These are phyloP conservation scores for Amaranthus tricolor DNA, from an alignment of 179 eudicot species.

Conservation along the genomic window DNA sequence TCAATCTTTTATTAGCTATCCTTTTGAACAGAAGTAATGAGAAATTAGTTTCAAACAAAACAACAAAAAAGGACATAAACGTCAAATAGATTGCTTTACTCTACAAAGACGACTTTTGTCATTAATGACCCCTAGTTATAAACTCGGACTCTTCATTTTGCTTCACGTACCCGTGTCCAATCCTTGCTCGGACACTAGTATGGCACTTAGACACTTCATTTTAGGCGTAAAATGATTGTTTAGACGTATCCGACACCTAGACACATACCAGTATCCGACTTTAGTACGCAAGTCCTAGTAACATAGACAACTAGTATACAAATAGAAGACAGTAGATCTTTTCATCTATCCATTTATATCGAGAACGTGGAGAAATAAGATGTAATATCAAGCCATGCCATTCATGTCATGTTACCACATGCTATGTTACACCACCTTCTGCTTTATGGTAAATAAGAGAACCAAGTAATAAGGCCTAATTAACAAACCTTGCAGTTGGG, in stretches of 20 bases:
- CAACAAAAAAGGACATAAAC: not conserved
- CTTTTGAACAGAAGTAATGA: not conserved
- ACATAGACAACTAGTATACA: not conserved
- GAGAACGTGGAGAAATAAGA: not conserved
- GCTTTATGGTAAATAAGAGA: not conserved
- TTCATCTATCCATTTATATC: not conserved
- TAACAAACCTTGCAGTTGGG: conserved; percentile 80
- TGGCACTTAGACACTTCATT: no score
- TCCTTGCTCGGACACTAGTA: no score
- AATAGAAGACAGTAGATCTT: not conserved
- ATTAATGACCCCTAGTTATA: no score
- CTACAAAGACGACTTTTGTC: no score
- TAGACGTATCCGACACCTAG: no score
- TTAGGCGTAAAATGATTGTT: no score
- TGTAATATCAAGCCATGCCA: not conserved
- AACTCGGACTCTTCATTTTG: no score
- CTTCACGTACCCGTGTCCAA: no score
- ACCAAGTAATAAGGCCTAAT: not conserved
- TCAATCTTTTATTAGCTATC: not conserved
- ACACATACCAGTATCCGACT: no score
- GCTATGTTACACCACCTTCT: not conserved
- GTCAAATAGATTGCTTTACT: no score
- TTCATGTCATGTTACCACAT: not conserved
- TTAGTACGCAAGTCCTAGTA: no score
- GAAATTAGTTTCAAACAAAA: not conserved